phyloP scores from a whole-genome alignment of 2,329 filamentous ascomycete species.

The Cadophora sp. region DNA sequence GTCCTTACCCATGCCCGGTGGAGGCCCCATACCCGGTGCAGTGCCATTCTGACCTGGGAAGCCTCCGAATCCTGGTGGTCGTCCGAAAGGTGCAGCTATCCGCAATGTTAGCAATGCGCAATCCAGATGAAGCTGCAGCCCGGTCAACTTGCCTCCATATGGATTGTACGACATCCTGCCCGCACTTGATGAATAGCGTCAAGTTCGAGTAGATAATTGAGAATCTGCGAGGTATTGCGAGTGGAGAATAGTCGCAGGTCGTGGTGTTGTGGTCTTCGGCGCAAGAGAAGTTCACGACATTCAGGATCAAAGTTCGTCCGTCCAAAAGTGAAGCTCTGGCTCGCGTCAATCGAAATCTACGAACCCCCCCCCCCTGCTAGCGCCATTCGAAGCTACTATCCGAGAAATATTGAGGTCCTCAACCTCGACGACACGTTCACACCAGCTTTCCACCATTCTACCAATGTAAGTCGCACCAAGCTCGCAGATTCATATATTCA shows the following conservation, averaged over 20 bases:
- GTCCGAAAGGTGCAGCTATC: slow-evolving; percentile 63
- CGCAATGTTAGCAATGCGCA: slow-evolving; percentile 28
- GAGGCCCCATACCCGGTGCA: slow-evolving; percentile 75
- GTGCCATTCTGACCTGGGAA: slow-evolving; percentile 66
- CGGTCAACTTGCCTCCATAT: slow-evolving; percentile 43
- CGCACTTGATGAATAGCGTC: background rate
- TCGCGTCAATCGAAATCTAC: background rate
- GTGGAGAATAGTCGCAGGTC: background rate
- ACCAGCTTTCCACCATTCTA: slow-evolving; percentile 19
- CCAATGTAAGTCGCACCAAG: slow-evolving; percentile 31
- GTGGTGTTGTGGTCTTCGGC: slow-evolving; percentile 22
- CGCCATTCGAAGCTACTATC: background rate
- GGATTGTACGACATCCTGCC: slow-evolving; percentile 46
- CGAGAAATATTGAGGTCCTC: slow-evolving; percentile 22
- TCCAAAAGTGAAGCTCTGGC: slow-evolving; percentile 22
- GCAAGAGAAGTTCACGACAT: slow-evolving; percentile 1
- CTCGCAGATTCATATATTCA: slow-evolving; percentile 24
- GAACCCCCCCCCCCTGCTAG: slow-evolving; percentile 13
- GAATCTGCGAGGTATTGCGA: background rate
- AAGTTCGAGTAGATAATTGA: background rate
- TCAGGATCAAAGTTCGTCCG: background rate
- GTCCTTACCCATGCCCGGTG: slow-evolving; percentile 80
- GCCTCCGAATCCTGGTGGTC: slow-evolving; percentile 74
- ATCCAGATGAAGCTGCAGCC: slow-evolving; percentile 5
- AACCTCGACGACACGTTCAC: slow-evolving; percentile 34